A percentile compares a stretch with the other conserved stretches of the same genome.
Conservation (phyloP, 2,329 filamentous ascomycete genomes). For the Alternaria sp. region DNA sequence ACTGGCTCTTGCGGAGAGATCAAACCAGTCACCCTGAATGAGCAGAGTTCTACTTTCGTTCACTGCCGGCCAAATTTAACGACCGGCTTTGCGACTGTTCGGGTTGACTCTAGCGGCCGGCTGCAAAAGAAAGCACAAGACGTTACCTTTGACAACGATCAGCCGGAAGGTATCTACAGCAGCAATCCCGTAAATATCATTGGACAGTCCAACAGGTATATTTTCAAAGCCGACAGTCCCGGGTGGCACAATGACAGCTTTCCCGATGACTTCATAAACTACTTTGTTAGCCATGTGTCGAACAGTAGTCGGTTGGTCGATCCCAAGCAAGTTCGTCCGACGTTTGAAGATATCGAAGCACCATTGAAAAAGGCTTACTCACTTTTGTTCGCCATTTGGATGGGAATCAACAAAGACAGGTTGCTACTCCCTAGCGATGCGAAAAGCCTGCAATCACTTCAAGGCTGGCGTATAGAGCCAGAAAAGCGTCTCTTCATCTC, state of each 20-base stretch:
- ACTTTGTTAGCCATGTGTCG: constrained; percentile 51
- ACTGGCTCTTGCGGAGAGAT: constrained; percentile 2
- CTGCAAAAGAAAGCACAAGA: too few relatives aligned
- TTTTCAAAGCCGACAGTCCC: constrained; percentile 19
- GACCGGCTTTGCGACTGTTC: background rate
- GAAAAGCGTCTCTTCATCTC: constrained; percentile 59
- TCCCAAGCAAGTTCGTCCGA: constrained; percentile 46
- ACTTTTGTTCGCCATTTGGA: constrained; percentile 55
- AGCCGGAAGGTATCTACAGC: too few relatives aligned
- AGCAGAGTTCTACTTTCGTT: background rate
- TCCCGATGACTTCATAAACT: constrained; percentile 58
- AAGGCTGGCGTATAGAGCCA: constrained; percentile 19
- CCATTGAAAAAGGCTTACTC: constrained; percentile 46
- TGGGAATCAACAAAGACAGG: constrained; percentile 54
- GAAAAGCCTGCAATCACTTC: background rate
- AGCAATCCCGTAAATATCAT: constrained; percentile 38
- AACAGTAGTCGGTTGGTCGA: constrained; percentile 51
- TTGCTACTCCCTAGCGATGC: constrained; percentile 48
- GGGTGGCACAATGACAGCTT: constrained; percentile 61
- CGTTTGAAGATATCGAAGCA: constrained; percentile 34
- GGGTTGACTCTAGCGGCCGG: too few relatives aligned
- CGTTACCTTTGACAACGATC: too few relatives aligned
- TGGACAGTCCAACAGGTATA: constrained; percentile 32
- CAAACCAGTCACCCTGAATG: constrained; percentile 6
- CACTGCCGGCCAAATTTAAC: background rate